Base-by-base conservation (phyloP, 2,329 filamentous ascomycete genomes). In the Penicillium glabrum region DNA sequence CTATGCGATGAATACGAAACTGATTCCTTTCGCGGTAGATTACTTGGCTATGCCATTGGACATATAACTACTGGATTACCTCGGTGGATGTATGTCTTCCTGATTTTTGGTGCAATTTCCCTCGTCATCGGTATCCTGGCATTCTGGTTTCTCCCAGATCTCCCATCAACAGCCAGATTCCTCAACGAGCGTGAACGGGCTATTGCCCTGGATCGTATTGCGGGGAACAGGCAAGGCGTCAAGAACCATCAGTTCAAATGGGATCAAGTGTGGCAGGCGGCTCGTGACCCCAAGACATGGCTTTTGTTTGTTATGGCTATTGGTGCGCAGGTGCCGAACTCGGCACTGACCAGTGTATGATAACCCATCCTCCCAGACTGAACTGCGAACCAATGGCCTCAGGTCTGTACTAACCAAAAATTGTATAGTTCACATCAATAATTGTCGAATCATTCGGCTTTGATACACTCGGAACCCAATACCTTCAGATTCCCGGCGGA, bases 401-500 rank as follows among this genome's bases (percentile, higher is more conserved):
- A 9, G 24, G 6, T 2, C 5, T 31, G 26, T 10, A 1, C 27
- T 51, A 31, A 19, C 2, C 16, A 51, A 31, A n/a, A 46, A 16
- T 8, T 23, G 39, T 9, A 45, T 23, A 77, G 68, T 81, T 82
- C 60, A 77, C 74, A 1, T 79, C 77, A 11, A 72, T 82, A 19
- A 79, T 82, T 51, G 75, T 82, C 51, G 70, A 71, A n/a, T 78
- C 77, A 5, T 79, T 79, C 47, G 75, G 76, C 19, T 75, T 82
- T 62, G 77, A 78, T 50, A 80, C 79, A 0, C 70, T 83, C 1
- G 78, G 80, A 4, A 81, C 80, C 0, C 82, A 84, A 57, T 84
- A 84, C 57, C 79, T 86, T 10, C 82, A 86, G 59, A 86, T 87
- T 53, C 83, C 84, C 0, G 83, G 83, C 16, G 83, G 83, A 21